Evolutionary conservation across 495 filamentous ascomycete genomes (phyloP).

Genomic region (Neurospora hispaniola): DNA sequence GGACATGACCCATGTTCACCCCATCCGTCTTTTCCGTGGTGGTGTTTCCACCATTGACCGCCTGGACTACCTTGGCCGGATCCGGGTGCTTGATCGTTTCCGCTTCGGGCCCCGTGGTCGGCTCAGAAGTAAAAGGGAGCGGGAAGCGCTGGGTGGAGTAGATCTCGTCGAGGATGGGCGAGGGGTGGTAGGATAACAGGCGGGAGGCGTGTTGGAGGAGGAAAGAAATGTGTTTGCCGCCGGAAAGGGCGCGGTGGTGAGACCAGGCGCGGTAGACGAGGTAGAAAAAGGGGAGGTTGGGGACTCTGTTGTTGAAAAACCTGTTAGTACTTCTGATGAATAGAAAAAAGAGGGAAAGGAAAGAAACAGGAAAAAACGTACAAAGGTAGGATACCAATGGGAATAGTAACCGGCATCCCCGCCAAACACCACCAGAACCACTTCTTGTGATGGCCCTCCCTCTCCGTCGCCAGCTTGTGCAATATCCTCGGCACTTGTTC

Average conservation of each 20-base stretch:
- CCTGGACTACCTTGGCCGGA: conserved; percentile 10
- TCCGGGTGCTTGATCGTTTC: conserved; percentile 16
- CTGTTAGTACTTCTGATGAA: no score
- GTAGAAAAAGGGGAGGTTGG: conserved; percentile 98
- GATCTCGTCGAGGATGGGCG: conserved; percentile 55
- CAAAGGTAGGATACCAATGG: conserved; percentile 75
- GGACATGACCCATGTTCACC: neutral
- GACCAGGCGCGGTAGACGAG: conserved; percentile 68
- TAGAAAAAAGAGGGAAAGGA: no score
- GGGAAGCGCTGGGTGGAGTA: conserved; percentile 43
- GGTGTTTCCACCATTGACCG: conserved; percentile 9
- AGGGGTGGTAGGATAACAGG: conserved; percentile 53
- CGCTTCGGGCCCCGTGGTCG: conserved; percentile 11
- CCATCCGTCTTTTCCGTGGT: neutral
- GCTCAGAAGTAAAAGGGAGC: conserved; percentile 18
- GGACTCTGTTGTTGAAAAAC: conserved; percentile 45
- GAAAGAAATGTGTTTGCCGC: conserved; percentile 76
- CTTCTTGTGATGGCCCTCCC: conserved; percentile 63
- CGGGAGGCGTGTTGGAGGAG: conserved; percentile 51
- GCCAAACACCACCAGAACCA: conserved; percentile 70
- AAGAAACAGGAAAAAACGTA: conserved; percentile 33
- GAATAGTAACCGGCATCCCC: conserved; percentile 74
- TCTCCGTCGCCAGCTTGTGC: conserved; percentile 59
- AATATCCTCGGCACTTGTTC: conserved; percentile 52
- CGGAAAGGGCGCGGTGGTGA: conserved; percentile 62